Base-by-base conservation (phyloP, 2,329 filamentous ascomycete species). In the Trichoderma koningii region DNA sequence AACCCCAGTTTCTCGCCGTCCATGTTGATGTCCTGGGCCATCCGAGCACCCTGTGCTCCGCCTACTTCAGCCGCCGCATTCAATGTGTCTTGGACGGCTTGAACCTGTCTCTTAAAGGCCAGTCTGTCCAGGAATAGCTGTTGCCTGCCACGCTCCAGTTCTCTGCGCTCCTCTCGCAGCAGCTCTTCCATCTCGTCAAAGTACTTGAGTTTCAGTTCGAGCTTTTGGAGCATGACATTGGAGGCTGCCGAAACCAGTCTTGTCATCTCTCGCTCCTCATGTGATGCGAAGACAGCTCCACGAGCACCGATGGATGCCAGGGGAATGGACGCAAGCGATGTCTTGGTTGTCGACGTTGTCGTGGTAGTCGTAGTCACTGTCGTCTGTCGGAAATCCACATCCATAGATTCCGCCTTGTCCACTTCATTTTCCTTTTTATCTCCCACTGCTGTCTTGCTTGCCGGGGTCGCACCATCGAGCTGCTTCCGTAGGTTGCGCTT, bases 181-280 rank as follows among this genome's bases (percentile, higher is more conserved):
- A 97, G 89, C 19, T 91, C 85, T 78, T 99, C 95, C 85, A 99
- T 93, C 76, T 99, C 95, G 72, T 91, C 90, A 78, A 99, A 99
- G 76, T 98, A 96, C 73, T 92, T 89, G 66, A 99, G 84, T 79
- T 99, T 99, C 71, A 98, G 82, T 78, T 98, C 93, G 68, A 98
- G 88, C 79, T 99, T 99, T 74, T 97, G 90, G 41, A 98, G 82
- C n/a, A 92, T 94, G 14, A 96, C 84, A 74, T 99, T 99, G 60
- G 97, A 92, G 0, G 93, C 92, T 6, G 93, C 90, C 2, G 93
- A 94, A 10, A 99, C 92, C 53, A 98, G 87, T 17, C 93, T 90
- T 21, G 93, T 96, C 87, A 98, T 95, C 78, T 97, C 93, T 65
- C 96, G 91, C 77, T 99, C 95, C 77, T 98, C 94, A 71, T 98